Evolutionary conservation across 2,329 filamentous ascomycete genomes (phyloP).

Genomic region (Fusarium ramigenum): DNA sequence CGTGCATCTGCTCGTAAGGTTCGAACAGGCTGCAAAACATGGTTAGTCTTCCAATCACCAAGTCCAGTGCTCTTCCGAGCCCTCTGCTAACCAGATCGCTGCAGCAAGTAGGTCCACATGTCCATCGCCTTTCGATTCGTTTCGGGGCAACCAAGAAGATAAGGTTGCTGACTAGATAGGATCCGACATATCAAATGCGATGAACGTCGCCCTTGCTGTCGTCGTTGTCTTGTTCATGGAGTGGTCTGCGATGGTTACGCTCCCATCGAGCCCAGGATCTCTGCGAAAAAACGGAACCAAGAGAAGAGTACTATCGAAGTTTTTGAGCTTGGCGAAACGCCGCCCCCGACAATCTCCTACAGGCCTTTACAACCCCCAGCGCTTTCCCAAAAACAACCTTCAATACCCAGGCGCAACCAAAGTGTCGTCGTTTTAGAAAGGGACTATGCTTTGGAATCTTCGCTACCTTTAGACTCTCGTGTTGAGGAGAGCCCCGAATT

Average conservation of each 20-base stretch:
- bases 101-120: not conserved
- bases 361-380: too few species aligned
- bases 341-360: not conserved
- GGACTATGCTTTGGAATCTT: rapidly evolving
- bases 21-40: not conserved
- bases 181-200: not conserved
- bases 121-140: not conserved
- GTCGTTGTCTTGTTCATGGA: not conserved
- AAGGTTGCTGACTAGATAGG: not conserved
- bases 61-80: not conserved
- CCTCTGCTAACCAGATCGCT: not conserved
- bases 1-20: not conserved
- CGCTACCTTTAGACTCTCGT: not conserved
- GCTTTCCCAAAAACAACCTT: too few species aligned
- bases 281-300: not conserved
- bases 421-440: not conserved
- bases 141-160: not conserved
- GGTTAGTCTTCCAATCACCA: too few species aligned
- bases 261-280: not conserved
- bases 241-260: not conserved
- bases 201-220: not conserved
- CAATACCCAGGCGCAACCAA: not conserved
- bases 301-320: not conserved
- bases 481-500: not conserved
- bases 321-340: not conserved